Evolutionary conservation across 225 moss, liverwort and hornwort species (phyloP).

Genomic region (Pseudisothecium myosuroides): DNA sequence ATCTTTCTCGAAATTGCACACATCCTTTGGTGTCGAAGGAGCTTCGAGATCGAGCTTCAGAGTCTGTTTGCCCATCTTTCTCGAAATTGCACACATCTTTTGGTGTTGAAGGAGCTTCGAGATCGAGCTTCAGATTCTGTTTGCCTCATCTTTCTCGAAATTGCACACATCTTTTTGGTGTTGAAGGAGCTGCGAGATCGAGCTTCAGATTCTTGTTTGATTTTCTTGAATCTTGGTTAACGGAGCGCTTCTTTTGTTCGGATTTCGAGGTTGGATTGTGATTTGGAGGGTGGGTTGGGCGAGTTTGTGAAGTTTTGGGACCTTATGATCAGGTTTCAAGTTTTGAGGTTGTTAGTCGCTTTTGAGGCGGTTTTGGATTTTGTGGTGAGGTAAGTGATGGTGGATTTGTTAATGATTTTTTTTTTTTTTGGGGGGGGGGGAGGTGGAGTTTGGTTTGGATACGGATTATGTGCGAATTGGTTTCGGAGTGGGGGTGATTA

Average conservation of each 20-base stretch:
- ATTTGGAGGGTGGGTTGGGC: neutral
- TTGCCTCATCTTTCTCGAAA: neutral
- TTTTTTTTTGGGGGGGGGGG: too few species aligned
- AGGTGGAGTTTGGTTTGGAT: neutral
- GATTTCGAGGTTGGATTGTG: neutral
- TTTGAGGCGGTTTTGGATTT: neutral
- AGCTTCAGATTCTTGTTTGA: neutral
- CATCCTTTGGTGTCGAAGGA: neutral
- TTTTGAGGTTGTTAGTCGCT: neutral
- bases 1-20: neutral
- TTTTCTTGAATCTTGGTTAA: neutral
- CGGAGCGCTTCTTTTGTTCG: neutral
- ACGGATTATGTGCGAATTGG: neutral
- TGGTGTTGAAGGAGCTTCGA: neutral
- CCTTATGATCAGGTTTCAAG: neutral
- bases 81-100: neutral
- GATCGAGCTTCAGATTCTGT: neutral
- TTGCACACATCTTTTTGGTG: neutral
- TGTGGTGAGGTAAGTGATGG: neutral
- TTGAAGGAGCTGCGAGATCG: neutral
- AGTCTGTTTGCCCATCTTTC: neutral
- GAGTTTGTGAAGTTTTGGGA: neutral
- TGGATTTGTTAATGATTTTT: neutral
- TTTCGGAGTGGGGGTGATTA: neutral
- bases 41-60: neutral